Conservation (phyloP, 169 alveolate species). For the Plasmodium billcollinsi region DNA sequence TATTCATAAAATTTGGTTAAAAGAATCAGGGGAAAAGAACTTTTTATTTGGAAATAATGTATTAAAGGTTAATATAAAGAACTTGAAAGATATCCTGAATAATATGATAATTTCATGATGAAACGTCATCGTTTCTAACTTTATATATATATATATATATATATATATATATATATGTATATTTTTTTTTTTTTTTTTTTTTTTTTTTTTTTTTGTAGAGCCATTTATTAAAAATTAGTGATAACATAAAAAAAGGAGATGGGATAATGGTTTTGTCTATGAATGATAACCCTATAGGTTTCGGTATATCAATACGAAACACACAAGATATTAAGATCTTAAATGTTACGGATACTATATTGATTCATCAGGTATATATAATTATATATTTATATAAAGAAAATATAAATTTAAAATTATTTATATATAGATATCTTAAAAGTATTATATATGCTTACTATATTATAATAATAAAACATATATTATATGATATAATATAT, state of each 20-base stretch:
- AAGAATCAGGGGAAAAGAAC: slow-evolving; percentile 73
- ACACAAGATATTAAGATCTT: slow-evolving; percentile 70
- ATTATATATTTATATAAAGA: no score
- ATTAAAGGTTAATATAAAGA: slow-evolving; percentile 26
- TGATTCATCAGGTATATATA: slow-evolving; percentile 75
- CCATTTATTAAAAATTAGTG: slow-evolving; percentile 65
- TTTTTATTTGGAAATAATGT: slow-evolving; percentile 75
- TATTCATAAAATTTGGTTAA: slow-evolving; percentile 75
- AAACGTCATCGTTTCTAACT: neutral
- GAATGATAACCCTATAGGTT: slow-evolving; percentile 77
- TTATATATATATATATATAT: neutral
- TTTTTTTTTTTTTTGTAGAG: slow-evolving; percentile 23
- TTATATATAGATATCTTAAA: no score
- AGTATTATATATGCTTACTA: no score
- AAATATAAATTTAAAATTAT: no score
- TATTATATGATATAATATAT: no score
- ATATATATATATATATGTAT: neutral
- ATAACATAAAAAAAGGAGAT: slow-evolving; percentile 74
- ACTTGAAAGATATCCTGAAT: neutral
- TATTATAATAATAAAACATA: no score
- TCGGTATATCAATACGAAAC: slow-evolving; percentile 71
- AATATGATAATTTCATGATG: neutral
- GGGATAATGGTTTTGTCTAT: slow-evolving; percentile 66
- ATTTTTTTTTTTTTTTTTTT: no score
- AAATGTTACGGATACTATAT: slow-evolving; percentile 53